Percentiles rank a stretch among this genome's conserved stretches.
These are phyloP conservation scores for Garcia nutans DNA, from an alignment of 345 rosid genomes.

Conservation along the genomic window DNA sequence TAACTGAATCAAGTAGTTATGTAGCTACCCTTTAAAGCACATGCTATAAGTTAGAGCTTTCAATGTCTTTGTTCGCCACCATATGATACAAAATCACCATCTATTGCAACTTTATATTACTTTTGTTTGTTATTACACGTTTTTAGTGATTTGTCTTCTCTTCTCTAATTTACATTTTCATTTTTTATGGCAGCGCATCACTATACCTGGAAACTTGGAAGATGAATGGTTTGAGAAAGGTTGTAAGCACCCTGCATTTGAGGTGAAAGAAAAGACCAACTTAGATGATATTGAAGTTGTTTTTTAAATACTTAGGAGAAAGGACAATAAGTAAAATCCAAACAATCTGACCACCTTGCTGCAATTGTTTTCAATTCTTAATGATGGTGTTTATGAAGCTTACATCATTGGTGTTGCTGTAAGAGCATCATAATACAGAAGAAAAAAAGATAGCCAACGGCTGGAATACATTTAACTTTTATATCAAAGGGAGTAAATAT, in stretches of 20 bases:
- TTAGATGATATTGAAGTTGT: conserved; percentile 90
- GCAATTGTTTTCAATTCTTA: neutral
- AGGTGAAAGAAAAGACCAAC: conserved; percentile 64
- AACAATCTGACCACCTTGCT: conserved; percentile 4
- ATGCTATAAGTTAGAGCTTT: neutral
- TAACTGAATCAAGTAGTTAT: neutral
- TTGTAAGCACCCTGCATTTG: conserved; percentile 78
- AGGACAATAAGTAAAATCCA: conserved; percentile 21
- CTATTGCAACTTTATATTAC: neutral
- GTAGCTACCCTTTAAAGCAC: neutral
- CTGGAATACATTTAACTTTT: conserved; percentile 90
- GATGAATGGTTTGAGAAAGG: conserved; percentile 89
- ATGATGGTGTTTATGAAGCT: conserved; percentile 12
- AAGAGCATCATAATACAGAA: conserved; percentile 87
- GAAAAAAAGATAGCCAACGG: conserved; percentile 74
- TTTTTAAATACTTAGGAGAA: conserved; percentile 82
- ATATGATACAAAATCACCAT: neutral
- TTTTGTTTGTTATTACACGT: neutral
- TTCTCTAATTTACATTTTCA: neutral
- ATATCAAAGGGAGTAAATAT: conserved; percentile 89
- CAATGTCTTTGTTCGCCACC: neutral
- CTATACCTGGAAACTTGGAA: conserved; percentile 71
- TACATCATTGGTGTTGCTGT: conserved; percentile 15
- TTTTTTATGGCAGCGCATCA: conserved; percentile 64
- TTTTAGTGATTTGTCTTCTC: neutral